Evolutionary conservation across 257 asterid genomes (phyloP), one percentile per base, ranked within the genome.

Genomic region (Scutellaria barbata): DNA sequence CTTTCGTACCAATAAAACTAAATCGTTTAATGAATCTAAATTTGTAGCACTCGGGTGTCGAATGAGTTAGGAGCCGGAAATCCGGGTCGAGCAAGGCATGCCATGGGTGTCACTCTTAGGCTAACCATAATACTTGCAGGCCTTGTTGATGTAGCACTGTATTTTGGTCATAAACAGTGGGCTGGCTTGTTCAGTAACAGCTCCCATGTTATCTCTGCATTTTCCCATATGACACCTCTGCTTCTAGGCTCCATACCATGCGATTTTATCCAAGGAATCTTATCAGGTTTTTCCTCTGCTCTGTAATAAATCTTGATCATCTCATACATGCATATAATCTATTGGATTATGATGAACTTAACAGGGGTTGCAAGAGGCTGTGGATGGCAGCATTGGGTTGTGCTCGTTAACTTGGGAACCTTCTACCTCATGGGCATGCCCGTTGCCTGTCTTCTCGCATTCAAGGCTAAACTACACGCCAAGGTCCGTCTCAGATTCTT

Each of bases 321-420:
- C 25, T 2, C 5, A 5, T 8, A 33, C 2, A 17, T n/a, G 4
- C 0, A 11, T 18, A 43, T 5, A 1, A 52, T 16, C 8, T 2
- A 42, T 17, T 20, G 30, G n/a, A n/a, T n/a, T n/a, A n/a, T 22
- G 35, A 30, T 16, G 1, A n/a, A 11, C 41, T 5, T 7, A 74
- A 13, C 66, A 92, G 98, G 95, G 65, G 96, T 86, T 14, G 87
- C 88, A 1, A 85, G 98, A 77, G 96, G 96, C n/a, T 84, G 94
- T 40, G 96, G 95, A 8, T 86, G 88, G 89, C 98, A 89, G 76
- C 86, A 83, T 69, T 68, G 78, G 63, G 94, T 78, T 0, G 79
- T 82, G 75, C 51, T 67, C 10, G 81, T 87, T 42, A 89, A 86
- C 77, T 47, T 89, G 54, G 94, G 80, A 7, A 78, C 83, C 1